Evolutionary conservation across 306 rosid genomes (phyloP), one percentile per base, ranked within the genome.

Genomic region (Prunus davidiana): DNA sequence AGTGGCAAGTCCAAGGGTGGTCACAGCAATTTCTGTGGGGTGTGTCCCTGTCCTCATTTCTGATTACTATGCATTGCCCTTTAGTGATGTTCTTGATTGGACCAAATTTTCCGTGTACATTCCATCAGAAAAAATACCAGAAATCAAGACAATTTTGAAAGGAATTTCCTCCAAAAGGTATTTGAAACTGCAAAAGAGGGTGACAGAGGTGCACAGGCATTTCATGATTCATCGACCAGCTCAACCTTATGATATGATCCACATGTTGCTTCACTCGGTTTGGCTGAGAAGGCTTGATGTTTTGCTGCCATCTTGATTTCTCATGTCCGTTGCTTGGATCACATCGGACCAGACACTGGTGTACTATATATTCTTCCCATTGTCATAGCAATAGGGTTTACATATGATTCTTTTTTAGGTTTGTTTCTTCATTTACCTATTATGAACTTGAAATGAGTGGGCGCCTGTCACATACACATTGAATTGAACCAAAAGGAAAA

Each of bases 1-100:
- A 76, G 97, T 93, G 15, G 97, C 97, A 0, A 93, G 97, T 70
- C 91, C 97, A 2, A 87, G 97, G 52, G 7, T 93, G 5, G 96
- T 87, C 34, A 88, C 87, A 25, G 80, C 97, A 3, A 89, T 89
- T 34, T 75, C 72, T 11, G 32, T 83, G 5, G 96, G 92, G 0
- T 93, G 96, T 64, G 91, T 93, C 0, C 97, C 97, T 0, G 93
- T 93, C 8, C 82, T 93, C 27, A 80, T 93, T 11, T 89, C 93
- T 0, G 92, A 93, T 58, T 3, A 73, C 43, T 93, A 87, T 51
- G 64, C 80, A 2, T 45, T 89, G 20, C 96, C 96, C 0, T 93
- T 90, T 25, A 79, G 83, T 57, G 93, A 93, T 68, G 96, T 89
- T 61, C 90, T 93, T 5, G 83, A 90, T 51, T 90, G 97, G 97